phyloP scores from a whole-genome alignment of 2,329 filamentous ascomycete genomes.

The Colletotrichum sp. region DNA sequence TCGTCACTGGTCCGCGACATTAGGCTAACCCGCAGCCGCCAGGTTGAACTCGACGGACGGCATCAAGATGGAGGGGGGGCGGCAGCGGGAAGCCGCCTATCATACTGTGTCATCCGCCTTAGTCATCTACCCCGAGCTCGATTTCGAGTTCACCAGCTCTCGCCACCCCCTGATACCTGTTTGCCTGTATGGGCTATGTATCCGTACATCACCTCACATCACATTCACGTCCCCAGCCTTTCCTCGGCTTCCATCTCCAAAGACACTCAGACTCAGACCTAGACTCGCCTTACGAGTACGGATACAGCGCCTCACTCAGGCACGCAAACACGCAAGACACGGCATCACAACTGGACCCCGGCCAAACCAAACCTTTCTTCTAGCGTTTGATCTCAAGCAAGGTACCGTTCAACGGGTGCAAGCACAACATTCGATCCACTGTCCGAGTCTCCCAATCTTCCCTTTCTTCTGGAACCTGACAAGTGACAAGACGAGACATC shows the following conservation, averaged over 20 bases:
- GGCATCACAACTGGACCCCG: neutral
- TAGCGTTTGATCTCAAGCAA: neutral
- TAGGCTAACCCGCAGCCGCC: neutral
- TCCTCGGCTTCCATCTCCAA: neutral
- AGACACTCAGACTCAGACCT: neutral
- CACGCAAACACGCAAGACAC: neutral
- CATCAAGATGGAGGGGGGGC: neutral
- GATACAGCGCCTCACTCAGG: neutral
- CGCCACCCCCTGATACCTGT: slow-evolving; percentile 17
- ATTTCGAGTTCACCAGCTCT: neutral
- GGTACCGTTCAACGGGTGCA: neutral
- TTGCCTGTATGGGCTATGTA: neutral
- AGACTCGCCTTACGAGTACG: neutral
- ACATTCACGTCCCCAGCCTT: neutral
- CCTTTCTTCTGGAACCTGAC: slow-evolving; percentile 11
- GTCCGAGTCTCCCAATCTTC: neutral
- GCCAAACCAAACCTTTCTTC: neutral
- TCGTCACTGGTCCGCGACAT: slow-evolving; percentile 4
- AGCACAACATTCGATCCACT: neutral
- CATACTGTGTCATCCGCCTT: neutral
- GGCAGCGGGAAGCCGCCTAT: neutral
- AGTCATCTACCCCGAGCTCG: neutral
- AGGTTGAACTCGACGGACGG: neutral
- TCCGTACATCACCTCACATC: neutral
- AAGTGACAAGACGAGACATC: slow-evolving; percentile 17